phyloP scores from a whole-genome alignment of 371 early-diverging fungal genomes.

The Synchytrium microbalum region DNA sequence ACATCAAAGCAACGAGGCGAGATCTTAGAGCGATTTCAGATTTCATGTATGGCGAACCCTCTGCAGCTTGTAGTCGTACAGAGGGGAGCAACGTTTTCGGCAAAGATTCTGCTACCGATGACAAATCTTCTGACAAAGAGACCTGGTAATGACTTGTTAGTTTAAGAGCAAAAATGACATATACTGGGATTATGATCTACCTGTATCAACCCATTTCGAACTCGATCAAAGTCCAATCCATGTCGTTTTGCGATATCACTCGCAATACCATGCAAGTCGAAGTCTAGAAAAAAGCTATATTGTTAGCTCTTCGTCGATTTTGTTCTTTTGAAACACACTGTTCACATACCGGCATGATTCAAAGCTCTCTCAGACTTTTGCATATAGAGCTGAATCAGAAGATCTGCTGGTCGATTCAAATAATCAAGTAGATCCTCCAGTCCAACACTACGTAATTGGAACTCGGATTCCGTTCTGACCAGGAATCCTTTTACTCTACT shows the following conservation, averaged over 20 bases:
- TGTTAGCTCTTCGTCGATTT: too few relatives aligned
- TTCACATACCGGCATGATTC: too few relatives aligned
- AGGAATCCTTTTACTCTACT: background rate
- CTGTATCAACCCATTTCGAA: slow-evolving; percentile 14
- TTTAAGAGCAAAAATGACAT: background rate
- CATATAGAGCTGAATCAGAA: slow-evolving; percentile 23
- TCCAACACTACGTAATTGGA: slow-evolving; percentile 15
- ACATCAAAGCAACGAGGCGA: slow-evolving; percentile 35
- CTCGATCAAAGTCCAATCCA: slow-evolving; percentile 16
- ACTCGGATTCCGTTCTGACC: slow-evolving; percentile 23
- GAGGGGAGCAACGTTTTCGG: slow-evolving; percentile 17
- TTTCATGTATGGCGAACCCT: background rate
- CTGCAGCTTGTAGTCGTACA: slow-evolving; percentile 1
- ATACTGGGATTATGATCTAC: slow-evolving; percentile 6
- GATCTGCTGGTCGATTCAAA: slow-evolving; percentile 8
- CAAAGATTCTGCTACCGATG: background rate
- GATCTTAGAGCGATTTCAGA: slow-evolving; percentile 24
- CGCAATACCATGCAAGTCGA: slow-evolving; percentile 28
- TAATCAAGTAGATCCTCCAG: slow-evolving; percentile 12
- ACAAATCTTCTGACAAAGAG: background rate
- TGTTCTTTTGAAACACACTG: too few relatives aligned
- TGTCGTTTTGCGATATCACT: slow-evolving; percentile 22
- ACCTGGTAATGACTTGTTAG: slow-evolving; percentile 1
- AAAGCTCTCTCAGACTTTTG: slow-evolving; percentile 18
- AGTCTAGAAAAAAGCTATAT: too few relatives aligned